Evolutionary conservation across 371 early-diverging fungal species (phyloP), one percentile per base, ranked within the genome.

Genomic region (Phascolomyces articulosus): DNA sequence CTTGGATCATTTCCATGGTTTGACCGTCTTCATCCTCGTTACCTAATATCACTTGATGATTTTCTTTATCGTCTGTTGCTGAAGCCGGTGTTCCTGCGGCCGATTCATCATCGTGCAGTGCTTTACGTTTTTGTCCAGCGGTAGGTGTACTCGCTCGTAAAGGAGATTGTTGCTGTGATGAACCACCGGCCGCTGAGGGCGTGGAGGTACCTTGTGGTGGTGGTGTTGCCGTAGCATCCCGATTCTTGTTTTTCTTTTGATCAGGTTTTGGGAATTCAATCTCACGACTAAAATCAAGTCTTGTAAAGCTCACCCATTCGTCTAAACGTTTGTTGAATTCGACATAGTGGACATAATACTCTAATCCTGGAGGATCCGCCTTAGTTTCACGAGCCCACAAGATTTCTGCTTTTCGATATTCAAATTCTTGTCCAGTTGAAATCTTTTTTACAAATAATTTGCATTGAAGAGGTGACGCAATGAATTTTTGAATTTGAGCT

Each of bases 261-360:
- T 82, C 78, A 2, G 71, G 62, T 77, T 90, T 92, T 0, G 95
- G 95, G 57, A 89, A 91, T 64, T 93, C 89, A 28, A 95, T 86
- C 2, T 86, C 87, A 58, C 89, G 80, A 24, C 80, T 73, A 24
- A 97, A 75, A 55, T 95, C 89, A 20, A 98, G 72, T 21, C 90
- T 77, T 0, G 80, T 71, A n/a, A 86, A 85, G 0, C 86, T 55
- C 0, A 99, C 94, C 99, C 99, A 99, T 75, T 98, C 97, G 82
- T 99, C 99, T 60, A 99, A 83, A 49, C 99, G 93, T 76, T 98
- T 99, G 85, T 99, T 99, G 79, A 95, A 98, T 55, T 96, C 95
- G 4, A 93, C 88, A 75, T 98, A 99, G 75, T 99, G 99, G 2
- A 99, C 95, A 80, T 99, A 99, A 73, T 93, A 98, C 78, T 95